Evolutionary conservation across 1,139 yeast species (phyloP).

Genomic region (Kodamaea plutei): DNA sequence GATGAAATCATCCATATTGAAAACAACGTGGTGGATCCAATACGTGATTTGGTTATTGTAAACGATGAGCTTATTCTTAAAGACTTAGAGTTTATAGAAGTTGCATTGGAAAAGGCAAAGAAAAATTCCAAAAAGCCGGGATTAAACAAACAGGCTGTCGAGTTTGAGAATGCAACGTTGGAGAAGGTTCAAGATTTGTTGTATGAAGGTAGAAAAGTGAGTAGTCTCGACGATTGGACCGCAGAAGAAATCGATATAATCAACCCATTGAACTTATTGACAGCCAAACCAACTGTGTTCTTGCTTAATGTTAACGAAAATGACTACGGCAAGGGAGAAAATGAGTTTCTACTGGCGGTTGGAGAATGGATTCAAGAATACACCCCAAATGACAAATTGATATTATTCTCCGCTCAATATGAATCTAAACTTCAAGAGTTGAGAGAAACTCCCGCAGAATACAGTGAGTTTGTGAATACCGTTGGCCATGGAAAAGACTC

Average conservation of each 20-base stretch:
- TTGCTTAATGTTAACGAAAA: slow-evolving; percentile 55
- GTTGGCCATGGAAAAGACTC: slow-evolving; percentile 20
- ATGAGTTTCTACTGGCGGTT: slow-evolving; percentile 44
- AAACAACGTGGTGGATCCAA: slow-evolving; percentile 57
- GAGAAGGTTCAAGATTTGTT: slow-evolving; percentile 47
- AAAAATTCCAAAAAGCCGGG: slow-evolving; percentile 42
- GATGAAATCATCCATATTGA: slow-evolving; percentile 74
- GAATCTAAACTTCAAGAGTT: slow-evolving; percentile 36
- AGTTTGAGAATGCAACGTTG: slow-evolving; percentile 44
- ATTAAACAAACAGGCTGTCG: slow-evolving; percentile 24
- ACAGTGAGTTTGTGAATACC: slow-evolving; percentile 13
- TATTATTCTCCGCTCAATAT: slow-evolving; percentile 57
- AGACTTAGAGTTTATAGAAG: slow-evolving; percentile 64
- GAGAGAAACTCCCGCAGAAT: slow-evolving; percentile 17
- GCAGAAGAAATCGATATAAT: slow-evolving; percentile 52
- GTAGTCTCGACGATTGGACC: slow-evolving; percentile 41
- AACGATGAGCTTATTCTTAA: slow-evolving; percentile 70
- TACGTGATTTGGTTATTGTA: slow-evolving; percentile 63
- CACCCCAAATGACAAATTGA: slow-evolving; percentile 52
- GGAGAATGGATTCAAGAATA: slow-evolving; percentile 50
- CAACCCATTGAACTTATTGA: slow-evolving; percentile 56
- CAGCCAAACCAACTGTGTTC: slow-evolving; percentile 68
- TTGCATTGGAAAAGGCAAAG: slow-evolving; percentile 43
- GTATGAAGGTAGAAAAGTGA: slow-evolving; percentile 56
- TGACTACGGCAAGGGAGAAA: slow-evolving; percentile 46